Evolutionary conservation across 2,329 filamentous ascomycete species (phyloP).

Genomic region (Coniochaeta pulveracea): DNA sequence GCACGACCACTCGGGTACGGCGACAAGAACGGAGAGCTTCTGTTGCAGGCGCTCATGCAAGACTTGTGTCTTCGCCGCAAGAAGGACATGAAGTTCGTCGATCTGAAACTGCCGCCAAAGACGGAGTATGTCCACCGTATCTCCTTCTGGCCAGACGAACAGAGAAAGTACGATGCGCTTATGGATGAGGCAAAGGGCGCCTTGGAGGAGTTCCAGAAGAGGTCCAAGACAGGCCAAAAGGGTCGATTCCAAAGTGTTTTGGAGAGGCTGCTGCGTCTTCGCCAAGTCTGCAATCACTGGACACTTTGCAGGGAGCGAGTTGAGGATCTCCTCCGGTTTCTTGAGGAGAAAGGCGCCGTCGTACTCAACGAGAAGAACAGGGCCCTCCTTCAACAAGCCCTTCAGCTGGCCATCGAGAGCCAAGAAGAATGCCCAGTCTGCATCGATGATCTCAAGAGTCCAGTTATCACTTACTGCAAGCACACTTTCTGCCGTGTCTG

Average conservation of each 20-base stretch:
- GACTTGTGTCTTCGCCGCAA: constrained; percentile 69
- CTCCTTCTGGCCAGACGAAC: constrained; percentile 61
- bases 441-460: constrained; percentile 57
- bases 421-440: constrained; percentile 80
- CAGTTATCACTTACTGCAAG: constrained; percentile 76
- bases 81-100: constrained; percentile 83
- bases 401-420: constrained; percentile 66
- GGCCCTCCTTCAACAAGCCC: constrained; percentile 59
- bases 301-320: constrained; percentile 66
- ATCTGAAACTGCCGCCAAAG: constrained; percentile 66
- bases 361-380: constrained; percentile 62
- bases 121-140: constrained; percentile 70
- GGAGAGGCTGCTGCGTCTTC: constrained; percentile 69
- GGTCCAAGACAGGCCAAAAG: constrained; percentile 26
- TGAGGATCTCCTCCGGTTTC: constrained; percentile 56
- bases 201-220: constrained; percentile 46
- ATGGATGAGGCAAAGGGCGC: constrained; percentile 59
- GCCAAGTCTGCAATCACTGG: constrained; percentile 87
- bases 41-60: constrained; percentile 69
- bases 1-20: constrained; percentile 54
- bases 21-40: constrained; percentile 42
- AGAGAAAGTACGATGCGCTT: constrained; percentile 66
- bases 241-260: constrained; percentile 63
- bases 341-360: constrained; percentile 58
- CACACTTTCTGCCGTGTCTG: constrained; percentile 69